Percentiles rank a stretch among this genome's conserved stretches.
phyloP scores from a whole-genome alignment of 1,284 basidiomycete genomes.

The Apiotrichum veenhuisii region DNA sequence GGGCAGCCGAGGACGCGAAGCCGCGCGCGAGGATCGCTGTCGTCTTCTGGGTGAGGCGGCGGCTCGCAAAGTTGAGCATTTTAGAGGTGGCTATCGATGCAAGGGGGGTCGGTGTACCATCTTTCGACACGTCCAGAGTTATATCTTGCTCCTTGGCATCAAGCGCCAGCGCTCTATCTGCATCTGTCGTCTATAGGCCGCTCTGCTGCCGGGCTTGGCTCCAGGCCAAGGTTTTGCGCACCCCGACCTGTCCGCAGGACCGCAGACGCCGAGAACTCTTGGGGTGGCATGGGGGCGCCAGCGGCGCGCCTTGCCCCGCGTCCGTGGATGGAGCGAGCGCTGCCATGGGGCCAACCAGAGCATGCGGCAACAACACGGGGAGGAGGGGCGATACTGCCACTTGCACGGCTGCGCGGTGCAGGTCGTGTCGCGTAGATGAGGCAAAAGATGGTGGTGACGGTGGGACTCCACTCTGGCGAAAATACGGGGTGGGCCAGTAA shows the following conservation, averaged over 20 bases:
- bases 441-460: too few species aligned
- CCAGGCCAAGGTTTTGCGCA: neutral
- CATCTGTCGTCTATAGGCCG: neutral
- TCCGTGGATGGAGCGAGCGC: neutral
- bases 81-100: neutral
- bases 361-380: neutral
- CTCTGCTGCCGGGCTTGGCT: neutral
- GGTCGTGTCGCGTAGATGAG: too few species aligned
- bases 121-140: too few species aligned
- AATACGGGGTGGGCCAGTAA: too few species aligned
- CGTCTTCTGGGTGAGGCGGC: neutral
- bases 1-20: slow-evolving; percentile 1
- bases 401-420: too few species aligned
- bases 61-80: neutral
- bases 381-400: neutral
- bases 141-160: neutral
- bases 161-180: too few species aligned
- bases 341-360: neutral
- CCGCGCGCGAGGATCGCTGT: slow-evolving; percentile 6
- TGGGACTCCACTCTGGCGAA: too few species aligned
- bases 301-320: neutral
- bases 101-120: neutral
- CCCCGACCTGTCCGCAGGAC: too few species aligned
- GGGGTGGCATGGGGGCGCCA: neutral
- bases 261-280: too few species aligned